A percentile compares a stretch with the other conserved stretches of the same genome.
Conservation (phyloP, 345 rosid genomes). For the Populus euphratica region DNA sequence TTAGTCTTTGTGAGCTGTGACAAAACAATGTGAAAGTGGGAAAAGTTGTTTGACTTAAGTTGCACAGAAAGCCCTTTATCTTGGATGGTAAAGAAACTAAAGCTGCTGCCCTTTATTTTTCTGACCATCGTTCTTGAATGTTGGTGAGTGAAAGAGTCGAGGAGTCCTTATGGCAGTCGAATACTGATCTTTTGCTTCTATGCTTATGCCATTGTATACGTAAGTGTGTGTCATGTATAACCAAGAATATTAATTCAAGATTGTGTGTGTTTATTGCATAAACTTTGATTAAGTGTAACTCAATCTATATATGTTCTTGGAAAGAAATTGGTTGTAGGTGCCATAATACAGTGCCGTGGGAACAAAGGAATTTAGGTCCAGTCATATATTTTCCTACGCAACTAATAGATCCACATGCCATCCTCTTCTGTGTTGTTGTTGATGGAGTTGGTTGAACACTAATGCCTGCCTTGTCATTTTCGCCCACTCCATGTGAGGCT, state of each 20-base stretch:
- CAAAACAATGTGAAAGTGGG: conserved; percentile 9
- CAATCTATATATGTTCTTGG: background rate
- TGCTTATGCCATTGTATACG: background rate
- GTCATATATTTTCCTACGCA: background rate
- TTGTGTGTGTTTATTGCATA: too few species aligned
- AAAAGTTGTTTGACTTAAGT: conserved; percentile 31
- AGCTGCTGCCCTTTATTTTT: conserved; percentile 22
- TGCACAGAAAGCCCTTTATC: conserved; percentile 7
- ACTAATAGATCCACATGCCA: background rate
- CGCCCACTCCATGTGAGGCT: conserved; percentile 20
- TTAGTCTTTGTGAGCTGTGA: background rate
- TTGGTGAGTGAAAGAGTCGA: conserved; percentile 7
- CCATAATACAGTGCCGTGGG: background rate
- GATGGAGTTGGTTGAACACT: conserved; percentile 13
- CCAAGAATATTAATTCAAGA: too few species aligned
- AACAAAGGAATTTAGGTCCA: background rate
- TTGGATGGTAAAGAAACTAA: conserved; percentile 18
- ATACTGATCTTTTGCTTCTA: background rate
- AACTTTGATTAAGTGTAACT: too few species aligned
- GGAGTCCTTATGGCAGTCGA: background rate
- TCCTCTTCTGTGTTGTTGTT: conserved; percentile 4
- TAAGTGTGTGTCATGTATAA: too few species aligned
- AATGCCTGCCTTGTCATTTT: conserved; percentile 40
- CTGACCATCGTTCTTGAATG: background rate
- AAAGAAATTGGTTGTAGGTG: background rate